phyloP scores from a whole-genome alignment of 2,329 filamentous ascomycete genomes.

The Spiromastix sp. region DNA sequence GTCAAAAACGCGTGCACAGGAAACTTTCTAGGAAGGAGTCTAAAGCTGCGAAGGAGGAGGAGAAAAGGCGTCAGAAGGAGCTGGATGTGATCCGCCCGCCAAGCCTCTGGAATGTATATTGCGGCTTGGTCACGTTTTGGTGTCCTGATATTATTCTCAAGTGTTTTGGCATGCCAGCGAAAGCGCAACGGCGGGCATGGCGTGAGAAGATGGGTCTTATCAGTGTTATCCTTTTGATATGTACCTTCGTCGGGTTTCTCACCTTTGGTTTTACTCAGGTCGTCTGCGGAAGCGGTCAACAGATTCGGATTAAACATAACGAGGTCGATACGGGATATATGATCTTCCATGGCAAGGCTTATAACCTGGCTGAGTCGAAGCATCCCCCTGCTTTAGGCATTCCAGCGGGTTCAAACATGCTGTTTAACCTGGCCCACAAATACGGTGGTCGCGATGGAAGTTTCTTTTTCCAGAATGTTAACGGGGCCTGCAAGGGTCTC shows the following conservation, averaged over 20 bases:
- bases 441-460: constrained; percentile 86
- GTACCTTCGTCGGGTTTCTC: constrained; percentile 81
- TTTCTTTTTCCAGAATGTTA: constrained; percentile 97
- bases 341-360: constrained; percentile 92
- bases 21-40: constrained; percentile 56
- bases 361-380: constrained; percentile 64
- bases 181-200: constrained; percentile 86
- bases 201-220: constrained; percentile 95
- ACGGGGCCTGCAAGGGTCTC: constrained; percentile 86
- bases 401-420: constrained; percentile 61
- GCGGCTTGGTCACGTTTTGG: constrained; percentile 90
- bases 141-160: constrained; percentile 72
- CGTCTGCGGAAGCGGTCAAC: constrained; percentile 62
- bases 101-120: constrained; percentile 92
- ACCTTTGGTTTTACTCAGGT: constrained; percentile 92
- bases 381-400: constrained; percentile 78
- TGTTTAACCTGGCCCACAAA: constrained; percentile 75
- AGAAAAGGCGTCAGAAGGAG: constrained; percentile 48
- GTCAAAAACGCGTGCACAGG: constrained; percentile 35
- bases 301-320: constrained; percentile 68
- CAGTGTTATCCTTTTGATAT: constrained; percentile 83
- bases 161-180: constrained; percentile 76
- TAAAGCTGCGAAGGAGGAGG: constrained; percentile 45
- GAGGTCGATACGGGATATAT: constrained; percentile 73
- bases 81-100: constrained; percentile 61